Evolutionary conservation across 345 rosid species (phyloP).

Genomic region (Euphorbia peplus): DNA sequence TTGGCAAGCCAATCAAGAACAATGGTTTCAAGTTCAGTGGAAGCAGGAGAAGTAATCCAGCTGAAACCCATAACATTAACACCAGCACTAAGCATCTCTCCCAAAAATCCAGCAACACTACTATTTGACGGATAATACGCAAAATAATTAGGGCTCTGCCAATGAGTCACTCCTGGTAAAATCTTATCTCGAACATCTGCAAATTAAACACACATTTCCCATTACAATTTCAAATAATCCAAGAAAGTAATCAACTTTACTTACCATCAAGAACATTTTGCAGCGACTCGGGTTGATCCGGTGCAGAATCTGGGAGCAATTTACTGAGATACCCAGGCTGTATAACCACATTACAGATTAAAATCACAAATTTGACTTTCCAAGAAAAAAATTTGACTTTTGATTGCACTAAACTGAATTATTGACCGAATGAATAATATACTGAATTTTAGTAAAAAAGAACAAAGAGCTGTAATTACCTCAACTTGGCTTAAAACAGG

Average conservation of each 20-base stretch:
- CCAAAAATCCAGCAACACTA: constrained; percentile 86
- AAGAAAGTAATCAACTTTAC: constrained; percentile 13
- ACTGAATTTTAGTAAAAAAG: too few species aligned
- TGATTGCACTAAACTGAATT: too few species aligned
- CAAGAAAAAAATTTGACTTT: too few species aligned
- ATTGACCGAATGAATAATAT: too few species aligned
- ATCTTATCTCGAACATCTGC: constrained; percentile 70
- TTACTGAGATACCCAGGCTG: constrained; percentile 85
- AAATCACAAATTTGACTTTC: too few species aligned
- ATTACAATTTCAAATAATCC: too few species aligned
- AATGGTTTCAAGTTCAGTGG: constrained; percentile 86
- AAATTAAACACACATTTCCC: constrained; percentile 2
- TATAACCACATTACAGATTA: constrained; percentile 8
- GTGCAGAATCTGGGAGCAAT: constrained; percentile 79
- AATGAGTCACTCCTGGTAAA: constrained; percentile 80
- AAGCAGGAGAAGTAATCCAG: constrained; percentile 93
- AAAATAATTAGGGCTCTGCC: constrained; percentile 85
- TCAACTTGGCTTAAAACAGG: constrained; percentile 91
- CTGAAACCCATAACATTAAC: constrained; percentile 81
- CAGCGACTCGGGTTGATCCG: constrained; percentile 66
- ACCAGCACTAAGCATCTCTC: constrained; percentile 95
- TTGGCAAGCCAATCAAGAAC: constrained; percentile 92
- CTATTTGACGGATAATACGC: constrained; percentile 88
- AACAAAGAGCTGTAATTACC: too few species aligned
- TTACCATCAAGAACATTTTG: constrained; percentile 80